Conservation (phyloP, 345 rosid genomes). For the Citrus cavaleriei region DNA sequence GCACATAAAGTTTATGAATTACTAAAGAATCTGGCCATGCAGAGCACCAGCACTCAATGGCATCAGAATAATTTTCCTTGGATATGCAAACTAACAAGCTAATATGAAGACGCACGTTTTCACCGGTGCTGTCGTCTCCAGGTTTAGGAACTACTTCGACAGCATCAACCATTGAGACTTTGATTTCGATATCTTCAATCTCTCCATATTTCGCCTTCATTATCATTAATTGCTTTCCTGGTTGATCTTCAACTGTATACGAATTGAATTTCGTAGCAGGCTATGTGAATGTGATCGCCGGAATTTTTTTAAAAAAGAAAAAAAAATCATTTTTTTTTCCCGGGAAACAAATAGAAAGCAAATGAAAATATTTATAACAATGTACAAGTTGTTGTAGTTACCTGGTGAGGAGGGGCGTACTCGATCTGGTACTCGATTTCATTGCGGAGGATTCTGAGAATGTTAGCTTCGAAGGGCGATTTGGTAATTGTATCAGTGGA, state of each 20-base stretch:
- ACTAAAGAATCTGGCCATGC: constrained; percentile 66
- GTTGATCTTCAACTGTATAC: constrained; percentile 51
- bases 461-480: constrained; percentile 56
- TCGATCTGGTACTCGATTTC: constrained; percentile 59
- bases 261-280: constrained; percentile 47
- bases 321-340: not conserved
- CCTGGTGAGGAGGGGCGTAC: constrained; percentile 62
- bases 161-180: constrained; percentile 73
- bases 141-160: constrained; percentile 34
- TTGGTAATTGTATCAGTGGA: constrained; percentile 13
- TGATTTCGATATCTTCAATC: constrained; percentile 45
- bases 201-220: constrained; percentile 46
- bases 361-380: not conserved
- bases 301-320: not conserved
- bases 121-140: constrained; percentile 46
- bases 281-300: constrained; percentile 25
- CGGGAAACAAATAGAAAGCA: not conserved
- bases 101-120: constrained; percentile 48
- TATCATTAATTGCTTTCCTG: constrained; percentile 51
- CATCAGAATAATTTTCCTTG: constrained; percentile 37
- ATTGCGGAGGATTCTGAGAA: constrained; percentile 58
- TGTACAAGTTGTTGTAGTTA: not conserved
- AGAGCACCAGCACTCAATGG: constrained; percentile 52
- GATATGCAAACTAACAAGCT: constrained; percentile 52
- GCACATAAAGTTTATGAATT: constrained; percentile 53